A percentile compares a stretch with the other conserved stretches of the same genome.
Conservation (phyloP, 495 filamentous ascomycete genomes). For the Xylaria sp. region DNA sequence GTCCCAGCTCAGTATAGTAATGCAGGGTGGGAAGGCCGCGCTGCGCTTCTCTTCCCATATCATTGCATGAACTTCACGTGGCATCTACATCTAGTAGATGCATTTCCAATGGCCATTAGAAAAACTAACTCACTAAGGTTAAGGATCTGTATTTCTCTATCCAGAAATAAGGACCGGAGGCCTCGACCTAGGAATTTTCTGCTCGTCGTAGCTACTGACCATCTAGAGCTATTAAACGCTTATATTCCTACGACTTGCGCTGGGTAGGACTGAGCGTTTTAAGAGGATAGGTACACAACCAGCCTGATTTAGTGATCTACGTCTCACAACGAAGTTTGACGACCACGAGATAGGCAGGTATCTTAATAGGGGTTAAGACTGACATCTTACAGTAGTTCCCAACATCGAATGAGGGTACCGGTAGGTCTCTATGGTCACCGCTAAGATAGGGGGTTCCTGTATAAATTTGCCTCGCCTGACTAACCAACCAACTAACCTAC, state of each 20-base stretch:
- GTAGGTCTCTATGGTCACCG: neutral
- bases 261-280: too few relatives aligned
- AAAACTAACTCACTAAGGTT: too few relatives aligned
- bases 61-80: slow-evolving; percentile 32
- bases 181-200: neutral
- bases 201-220: neutral
- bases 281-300: neutral
- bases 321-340: neutral
- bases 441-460: neutral
- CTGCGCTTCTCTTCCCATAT: slow-evolving; percentile 26
- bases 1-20: slow-evolving; percentile 38
- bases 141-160: neutral
- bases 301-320: neutral
- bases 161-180: neutral
- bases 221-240: neutral
- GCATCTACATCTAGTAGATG: slow-evolving; percentile 36
- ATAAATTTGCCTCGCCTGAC: neutral
- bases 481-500: neutral
- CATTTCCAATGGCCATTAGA: slow-evolving; percentile 7
- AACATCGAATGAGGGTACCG: neutral
- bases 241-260: neutral
- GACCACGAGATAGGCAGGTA: neutral
- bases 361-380: neutral
- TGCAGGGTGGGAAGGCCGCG: slow-evolving; percentile 34
- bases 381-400: neutral